Evolutionary conservation across 1,139 yeast species (phyloP), one percentile per base, ranked within the genome.

Genomic region (Geotrichum aggregatum): DNA sequence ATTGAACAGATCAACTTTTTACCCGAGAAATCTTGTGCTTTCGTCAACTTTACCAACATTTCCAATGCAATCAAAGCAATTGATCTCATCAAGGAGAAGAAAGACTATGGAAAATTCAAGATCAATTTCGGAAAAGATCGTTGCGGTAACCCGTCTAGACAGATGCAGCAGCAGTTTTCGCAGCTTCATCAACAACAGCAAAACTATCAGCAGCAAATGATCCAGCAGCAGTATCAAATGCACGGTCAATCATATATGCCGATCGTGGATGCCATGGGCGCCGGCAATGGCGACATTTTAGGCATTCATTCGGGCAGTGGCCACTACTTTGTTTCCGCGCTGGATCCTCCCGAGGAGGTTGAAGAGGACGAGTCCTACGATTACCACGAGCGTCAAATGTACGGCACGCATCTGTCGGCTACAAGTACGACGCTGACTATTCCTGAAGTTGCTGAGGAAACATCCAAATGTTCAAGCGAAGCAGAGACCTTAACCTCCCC

Each of bases 71-170:
- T 91, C 61, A 80, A 83, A 55, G 96, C 96, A 2, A 84, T 91
- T 59, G 82, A 80, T 52, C 80, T 82, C 58, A 78, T 82, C 58
- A 79, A 79, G 58, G 72, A 72, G 43, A 74, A 75, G 56, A 72
- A 70, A 4, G 71, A 70, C 31, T 80, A 73, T 67, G 71, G 67
- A 56, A 70, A 69, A 56, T 76, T 84, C 60, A 85, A 83, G 63
- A 83, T 89, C 58, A 83, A 85, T 61, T 88, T 84, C 68, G 98
- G 98, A 54, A 92, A 92, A 67, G 97, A 89, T 68, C 78, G 98
- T 63, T 91, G 98, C 70, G 97, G 95, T 30, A 87, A 88, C 66
- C 80, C 83, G 52, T 45, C 50, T 2, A 36, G 50, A 5, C 54
- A 42, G n/a, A 26, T 47, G 10, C 53, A 45, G 28, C 50, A 26